Percentiles rank a stretch among this genome's conserved stretches.
Evolutionary conservation across 202 grass and related monocot genomes (phyloP).

Genomic region (Schoenoplectus tabernaemontani): DNA sequence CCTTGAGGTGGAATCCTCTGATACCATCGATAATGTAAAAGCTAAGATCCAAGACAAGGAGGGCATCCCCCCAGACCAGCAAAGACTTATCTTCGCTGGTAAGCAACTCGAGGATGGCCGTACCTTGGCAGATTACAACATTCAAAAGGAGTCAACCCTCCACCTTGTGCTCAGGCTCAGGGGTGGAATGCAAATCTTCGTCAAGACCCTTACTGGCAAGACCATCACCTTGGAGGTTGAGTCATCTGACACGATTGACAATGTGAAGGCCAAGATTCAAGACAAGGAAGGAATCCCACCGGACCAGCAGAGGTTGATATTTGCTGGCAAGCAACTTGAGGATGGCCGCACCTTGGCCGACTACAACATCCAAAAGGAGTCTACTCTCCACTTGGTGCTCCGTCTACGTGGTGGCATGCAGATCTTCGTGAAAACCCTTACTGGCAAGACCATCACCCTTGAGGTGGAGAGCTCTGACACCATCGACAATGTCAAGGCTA

Average conservation of each 20-base stretch:
- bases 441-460: constrained; percentile 48
- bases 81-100: constrained; percentile 41
- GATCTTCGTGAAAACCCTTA: constrained; percentile 51
- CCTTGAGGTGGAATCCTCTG: constrained; percentile 31
- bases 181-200: constrained; percentile 59
- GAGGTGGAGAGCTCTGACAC: constrained; percentile 46
- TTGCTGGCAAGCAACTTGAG: constrained; percentile 50
- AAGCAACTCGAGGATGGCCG: constrained; percentile 33
- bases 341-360: constrained; percentile 49
- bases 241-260: constrained; percentile 51
- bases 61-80: constrained; percentile 4
- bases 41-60: constrained; percentile 49
- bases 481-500: constrained; percentile 42
- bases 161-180: background rate
- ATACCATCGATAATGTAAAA: constrained; percentile 49
- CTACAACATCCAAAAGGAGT: constrained; percentile 73
- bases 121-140: constrained; percentile 2
- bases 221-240: constrained; percentile 54
- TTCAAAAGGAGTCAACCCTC: background rate
- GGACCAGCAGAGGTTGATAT: constrained; percentile 61
- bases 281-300: constrained; percentile 68
- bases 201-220: constrained; percentile 69
- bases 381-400: constrained; percentile 65
- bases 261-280: constrained; percentile 62
- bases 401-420: constrained; percentile 51